Conservation (phyloP, 1,284 basidiomycete species). For the Heterobasidion irregulare region DNA sequence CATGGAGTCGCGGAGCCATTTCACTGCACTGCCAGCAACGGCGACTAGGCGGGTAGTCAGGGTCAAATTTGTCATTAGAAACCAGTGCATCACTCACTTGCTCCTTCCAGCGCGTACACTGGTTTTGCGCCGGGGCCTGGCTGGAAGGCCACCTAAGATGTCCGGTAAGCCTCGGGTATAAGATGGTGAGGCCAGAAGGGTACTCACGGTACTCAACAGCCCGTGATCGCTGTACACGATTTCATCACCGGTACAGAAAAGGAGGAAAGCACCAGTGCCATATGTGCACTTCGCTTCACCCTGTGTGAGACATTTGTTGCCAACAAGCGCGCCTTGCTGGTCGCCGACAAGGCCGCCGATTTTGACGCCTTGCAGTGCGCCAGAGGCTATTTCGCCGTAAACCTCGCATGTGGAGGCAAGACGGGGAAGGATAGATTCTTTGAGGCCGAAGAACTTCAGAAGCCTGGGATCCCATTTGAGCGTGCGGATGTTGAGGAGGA, state of each 20-base stretch:
- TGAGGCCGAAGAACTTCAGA: conserved; percentile 84
- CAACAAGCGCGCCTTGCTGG: conserved; percentile 93
- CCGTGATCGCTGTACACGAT: conserved; percentile 84
- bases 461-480: conserved; percentile 81
- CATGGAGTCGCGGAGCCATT: conserved; percentile 95
- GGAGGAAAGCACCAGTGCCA: conserved; percentile 92
- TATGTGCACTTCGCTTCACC: conserved; percentile 95
- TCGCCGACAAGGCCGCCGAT: conserved; percentile 94
- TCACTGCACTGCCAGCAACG: conserved; percentile 92
- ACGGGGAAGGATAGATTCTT: conserved; percentile 72
- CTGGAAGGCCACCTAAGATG: conserved; percentile 79
- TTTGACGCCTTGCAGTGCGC: conserved; percentile 69
- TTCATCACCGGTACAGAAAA: conserved; percentile 89
- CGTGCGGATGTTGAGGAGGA: conserved; percentile 81
- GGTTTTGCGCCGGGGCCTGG: conserved; percentile 74
- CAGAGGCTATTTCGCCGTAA: conserved; percentile 71
- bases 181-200: background rate
- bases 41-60: conserved; percentile 48
- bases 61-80: conserved; percentile 1
- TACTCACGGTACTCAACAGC: conserved; percentile 75
- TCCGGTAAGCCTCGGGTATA: conserved; percentile 13
- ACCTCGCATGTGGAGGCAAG: conserved; percentile 91
- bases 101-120: conserved; percentile 91
- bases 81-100: conserved; percentile 47
- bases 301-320: conserved; percentile 84